Percentiles rank a stretch among this genome's conserved stretches.
Evolutionary conservation across 2,329 filamentous ascomycete genomes (phyloP).

Genomic region (Fusarium sp.): DNA sequence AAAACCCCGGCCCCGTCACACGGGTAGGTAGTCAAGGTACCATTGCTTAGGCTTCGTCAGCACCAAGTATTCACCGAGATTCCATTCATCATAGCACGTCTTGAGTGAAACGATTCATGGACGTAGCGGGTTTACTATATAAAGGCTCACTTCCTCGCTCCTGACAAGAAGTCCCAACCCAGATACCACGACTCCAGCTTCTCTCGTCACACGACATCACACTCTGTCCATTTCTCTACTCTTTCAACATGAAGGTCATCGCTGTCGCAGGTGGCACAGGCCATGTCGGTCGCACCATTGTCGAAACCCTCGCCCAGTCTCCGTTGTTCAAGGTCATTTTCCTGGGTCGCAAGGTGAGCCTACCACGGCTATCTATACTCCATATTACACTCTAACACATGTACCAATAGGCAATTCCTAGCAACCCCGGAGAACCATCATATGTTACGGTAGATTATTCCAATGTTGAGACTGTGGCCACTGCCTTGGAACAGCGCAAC

Average conservation of each 20-base stretch:
- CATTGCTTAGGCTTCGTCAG: background rate
- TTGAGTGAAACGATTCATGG: no score
- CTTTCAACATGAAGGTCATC: background rate
- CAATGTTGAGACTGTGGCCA: background rate
- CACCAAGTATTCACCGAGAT: background rate
- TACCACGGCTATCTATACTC: background rate
- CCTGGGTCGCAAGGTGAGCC: background rate
- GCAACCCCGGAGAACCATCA: background rate
- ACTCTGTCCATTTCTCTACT: background rate
- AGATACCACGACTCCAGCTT: background rate
- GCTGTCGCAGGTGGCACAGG: background rate
- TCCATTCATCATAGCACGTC: background rate
- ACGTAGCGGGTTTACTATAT: background rate
- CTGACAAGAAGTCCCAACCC: background rate
- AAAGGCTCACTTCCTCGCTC: background rate
- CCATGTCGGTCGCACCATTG: background rate
- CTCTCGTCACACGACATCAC: background rate
- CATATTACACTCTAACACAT: background rate
- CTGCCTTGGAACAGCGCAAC: background rate
- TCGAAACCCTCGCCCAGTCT: background rate
- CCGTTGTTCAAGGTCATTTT: background rate
- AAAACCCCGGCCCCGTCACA: no score
- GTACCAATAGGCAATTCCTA: background rate
- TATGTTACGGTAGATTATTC: background rate
- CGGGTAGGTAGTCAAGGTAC: background rate